These are phyloP conservation scores for Aspergillus diversus DNA, from an alignment of 495 filamentous ascomycete genomes.

Conservation along the genomic window DNA sequence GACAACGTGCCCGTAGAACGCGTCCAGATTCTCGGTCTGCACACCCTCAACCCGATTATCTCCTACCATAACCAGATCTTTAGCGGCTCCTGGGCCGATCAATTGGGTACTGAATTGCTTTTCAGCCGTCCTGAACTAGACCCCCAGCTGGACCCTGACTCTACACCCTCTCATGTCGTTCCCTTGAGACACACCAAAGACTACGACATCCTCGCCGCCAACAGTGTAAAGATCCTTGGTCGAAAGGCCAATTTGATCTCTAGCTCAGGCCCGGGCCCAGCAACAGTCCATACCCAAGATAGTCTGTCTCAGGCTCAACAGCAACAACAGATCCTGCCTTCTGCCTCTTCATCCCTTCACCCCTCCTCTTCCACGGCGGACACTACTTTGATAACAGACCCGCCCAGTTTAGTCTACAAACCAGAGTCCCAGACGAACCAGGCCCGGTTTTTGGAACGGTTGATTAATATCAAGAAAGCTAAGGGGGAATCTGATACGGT, in stretches of 20 bases:
- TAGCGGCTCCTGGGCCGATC: conserved; percentile 74
- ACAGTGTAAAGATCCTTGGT: conserved; percentile 53
- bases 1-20: conserved; percentile 34
- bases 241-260: conserved; percentile 48
- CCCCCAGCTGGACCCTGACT: conserved; percentile 35
- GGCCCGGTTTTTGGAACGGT: conserved; percentile 46
- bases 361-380: conserved; percentile 9
- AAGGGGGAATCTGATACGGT: conserved; percentile 53
- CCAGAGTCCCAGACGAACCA: conserved; percentile 37
- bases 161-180: conserved; percentile 25
- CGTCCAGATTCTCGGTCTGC: conserved; percentile 83
- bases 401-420: conserved; percentile 19
- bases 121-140: conserved; percentile 56
- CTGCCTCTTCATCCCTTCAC: background rate
- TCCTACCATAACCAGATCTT: conserved; percentile 75
- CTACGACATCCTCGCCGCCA: conserved; percentile 66
- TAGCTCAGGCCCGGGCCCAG: conserved; percentile 25
- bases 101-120: conserved; percentile 79
- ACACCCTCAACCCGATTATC: conserved; percentile 71
- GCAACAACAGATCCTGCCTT: conserved; percentile 3
- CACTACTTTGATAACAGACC: conserved; percentile 11
- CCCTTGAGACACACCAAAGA: conserved; percentile 45
- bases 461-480: conserved; percentile 44
- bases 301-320: background rate
- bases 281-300: conserved; percentile 4